These are phyloP conservation scores for Aspergillus carlsbadensis DNA, from an alignment of 495 filamentous ascomycete species.

Conservation along the genomic window DNA sequence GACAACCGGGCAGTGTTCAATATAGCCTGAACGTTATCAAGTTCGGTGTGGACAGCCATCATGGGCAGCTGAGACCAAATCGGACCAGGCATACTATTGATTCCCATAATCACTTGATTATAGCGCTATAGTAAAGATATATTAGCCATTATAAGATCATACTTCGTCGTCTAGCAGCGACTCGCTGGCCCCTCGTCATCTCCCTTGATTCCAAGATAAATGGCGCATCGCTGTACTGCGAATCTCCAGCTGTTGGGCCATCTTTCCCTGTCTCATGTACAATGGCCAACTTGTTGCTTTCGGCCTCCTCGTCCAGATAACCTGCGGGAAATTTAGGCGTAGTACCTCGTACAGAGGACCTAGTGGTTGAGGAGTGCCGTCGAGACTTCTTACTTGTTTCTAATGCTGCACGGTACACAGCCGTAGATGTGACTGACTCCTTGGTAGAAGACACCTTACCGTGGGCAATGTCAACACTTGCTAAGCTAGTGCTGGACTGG, in stretches of 20 bases:
- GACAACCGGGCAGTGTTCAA: too few relatives aligned
- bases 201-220: conserved; percentile 16
- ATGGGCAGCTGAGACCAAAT: too few relatives aligned
- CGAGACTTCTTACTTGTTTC: conserved; percentile 28
- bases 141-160: conserved; percentile 45
- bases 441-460: neutral
- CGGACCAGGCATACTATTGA: too few relatives aligned
- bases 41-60: too few relatives aligned
- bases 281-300: conserved; percentile 1
- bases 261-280: neutral
- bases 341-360: conserved; percentile 7
- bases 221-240: neutral
- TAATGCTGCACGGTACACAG: conserved; percentile 12
- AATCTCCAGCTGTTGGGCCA: neutral
- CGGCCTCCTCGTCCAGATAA: conserved; percentile 7
- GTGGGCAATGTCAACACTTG: neutral
- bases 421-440: neutral
- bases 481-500: neutral
- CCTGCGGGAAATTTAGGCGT: conserved; percentile 10
- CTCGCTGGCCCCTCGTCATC: conserved; percentile 31
- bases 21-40: too few relatives aligned
- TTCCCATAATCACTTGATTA: too few relatives aligned
- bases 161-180: conserved; percentile 46
- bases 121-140: neutral
- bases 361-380: conserved; percentile 42